These are phyloP conservation scores for Saksenaea vasiformis DNA, from an alignment of 371 early-diverging fungal genomes.

Conservation along the genomic window DNA sequence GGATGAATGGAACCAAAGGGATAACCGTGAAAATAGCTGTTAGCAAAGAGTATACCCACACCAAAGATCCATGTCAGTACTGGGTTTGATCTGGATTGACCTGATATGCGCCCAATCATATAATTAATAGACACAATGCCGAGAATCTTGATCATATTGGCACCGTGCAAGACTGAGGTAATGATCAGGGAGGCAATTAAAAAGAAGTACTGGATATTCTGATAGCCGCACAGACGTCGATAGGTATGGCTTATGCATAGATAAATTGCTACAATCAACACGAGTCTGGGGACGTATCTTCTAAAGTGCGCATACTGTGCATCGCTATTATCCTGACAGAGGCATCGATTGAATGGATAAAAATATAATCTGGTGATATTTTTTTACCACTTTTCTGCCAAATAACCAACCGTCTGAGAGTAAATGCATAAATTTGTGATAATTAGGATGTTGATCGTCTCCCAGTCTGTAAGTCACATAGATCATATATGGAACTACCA, in stretches of 20 bases:
- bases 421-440: conserved; percentile 49
- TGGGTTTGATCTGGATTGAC: conserved; percentile 3
- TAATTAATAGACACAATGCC: conserved; percentile 62
- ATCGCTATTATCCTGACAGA: conserved; percentile 43
- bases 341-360: not conserved
- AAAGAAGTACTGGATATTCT: conserved; percentile 37
- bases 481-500: conserved; percentile 67
- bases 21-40: conserved; percentile 75
- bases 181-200: conserved; percentile 62
- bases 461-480: conserved; percentile 65
- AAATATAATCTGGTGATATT: not conserved
- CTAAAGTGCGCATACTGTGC: conserved; percentile 82
- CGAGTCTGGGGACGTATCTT: conserved; percentile 66
- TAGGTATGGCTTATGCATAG: conserved; percentile 51
- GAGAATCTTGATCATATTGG: conserved; percentile 66
- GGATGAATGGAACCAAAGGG: conserved; percentile 56
- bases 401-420: conserved; percentile 72
- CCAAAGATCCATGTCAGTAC: conserved; percentile 75
- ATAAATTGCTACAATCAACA: conserved; percentile 51
- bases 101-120: conserved; percentile 48
- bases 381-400: conserved; percentile 52
- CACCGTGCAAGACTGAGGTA: conserved; percentile 41
- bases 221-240: conserved; percentile 12
- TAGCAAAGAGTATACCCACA: conserved; percentile 72
- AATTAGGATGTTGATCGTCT: conserved; percentile 58